Base-by-base conservation (phyloP, 495 filamentous ascomycete genomes). In the Evernia prunastri region DNA sequence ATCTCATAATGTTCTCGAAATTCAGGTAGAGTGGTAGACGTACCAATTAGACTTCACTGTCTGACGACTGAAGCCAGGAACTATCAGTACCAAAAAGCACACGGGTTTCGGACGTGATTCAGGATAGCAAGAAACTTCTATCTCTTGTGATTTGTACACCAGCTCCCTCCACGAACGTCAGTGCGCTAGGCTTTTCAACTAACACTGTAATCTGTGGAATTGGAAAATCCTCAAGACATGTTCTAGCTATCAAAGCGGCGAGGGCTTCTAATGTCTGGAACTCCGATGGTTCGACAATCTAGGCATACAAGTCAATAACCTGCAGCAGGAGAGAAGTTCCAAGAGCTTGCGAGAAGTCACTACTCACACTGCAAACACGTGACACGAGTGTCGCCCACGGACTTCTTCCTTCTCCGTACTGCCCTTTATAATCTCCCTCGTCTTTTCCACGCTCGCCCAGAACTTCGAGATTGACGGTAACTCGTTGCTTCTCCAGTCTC, bases 231-330 rank as follows among this genome's bases (percentile, higher is more conserved):
- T 83, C 73, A 20, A 80, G 82, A 57, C 75, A 78, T 66, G 79
- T 81, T 49, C 75, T 78, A 36, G 81, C 81, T 56, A 86, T 71
- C 17, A 77, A 77, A 15, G 81, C 82, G 13, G 82, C 82, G 60
- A 84, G 68, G 2, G 82, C 78, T 69, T 86, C 83, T 3, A 86
- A 79, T 6, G 81, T 84, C 66, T 81, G 77, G 72, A 83, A 86
- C 4, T 75, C 69, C 20, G 81, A 83, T 33, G 71, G 70, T 54
- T 86, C 82, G 37, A 86, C 80, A 64, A 77, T 73, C 73, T 84
- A 33, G 12, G 42, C 66, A 18, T 63, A 29, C 39, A 27, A 25
- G 39, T 57, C 13, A 51, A 47, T 20, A 51, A 20, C 13, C 37
- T 25, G 40, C 29, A 39, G 45, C 36, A 51, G 9, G 25, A 56